These are phyloP conservation scores for Yamagishiella unicocca DNA, from an alignment of 139 green algal species.

Conservation along the genomic window DNA sequence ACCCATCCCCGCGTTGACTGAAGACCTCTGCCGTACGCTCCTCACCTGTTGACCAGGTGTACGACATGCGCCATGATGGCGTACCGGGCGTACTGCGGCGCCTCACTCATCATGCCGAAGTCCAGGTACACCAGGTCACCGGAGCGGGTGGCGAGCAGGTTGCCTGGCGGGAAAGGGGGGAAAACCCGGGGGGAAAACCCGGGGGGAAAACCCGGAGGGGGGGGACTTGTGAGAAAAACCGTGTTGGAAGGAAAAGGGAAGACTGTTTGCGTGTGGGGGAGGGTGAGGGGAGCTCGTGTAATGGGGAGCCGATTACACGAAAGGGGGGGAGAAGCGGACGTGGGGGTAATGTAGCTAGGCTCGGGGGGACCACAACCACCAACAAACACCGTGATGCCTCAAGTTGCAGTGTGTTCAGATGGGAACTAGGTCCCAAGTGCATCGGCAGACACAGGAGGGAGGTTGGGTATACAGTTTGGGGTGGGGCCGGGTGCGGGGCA, in stretches of 20 bases:
- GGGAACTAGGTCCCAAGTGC: no score
- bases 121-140: conserved; percentile 94
- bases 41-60: conserved; percentile 92
- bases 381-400: no score
- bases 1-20: no score
- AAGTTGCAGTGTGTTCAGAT: no score
- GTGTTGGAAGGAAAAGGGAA: neutral
- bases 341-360: no score
- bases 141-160: conserved; percentile 90
- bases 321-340: no score
- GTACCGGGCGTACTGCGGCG: conserved; percentile 82
- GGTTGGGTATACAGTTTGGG: no score
- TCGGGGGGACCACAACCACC: no score
- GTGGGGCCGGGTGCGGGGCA: no score
- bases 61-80: conserved; percentile 97
- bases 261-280: no score
- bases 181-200: neutral
- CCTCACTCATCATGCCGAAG: conserved; percentile 97
- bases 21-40: no score
- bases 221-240: neutral
- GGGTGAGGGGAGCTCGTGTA: neutral
- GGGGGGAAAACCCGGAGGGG: neutral
- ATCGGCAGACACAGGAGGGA: no score
- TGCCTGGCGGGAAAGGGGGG: conserved; percentile 69
- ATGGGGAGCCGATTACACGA: neutral